Conservation (phyloP, 305 asterid genomes). For the Fraxinus sp. region DNA sequence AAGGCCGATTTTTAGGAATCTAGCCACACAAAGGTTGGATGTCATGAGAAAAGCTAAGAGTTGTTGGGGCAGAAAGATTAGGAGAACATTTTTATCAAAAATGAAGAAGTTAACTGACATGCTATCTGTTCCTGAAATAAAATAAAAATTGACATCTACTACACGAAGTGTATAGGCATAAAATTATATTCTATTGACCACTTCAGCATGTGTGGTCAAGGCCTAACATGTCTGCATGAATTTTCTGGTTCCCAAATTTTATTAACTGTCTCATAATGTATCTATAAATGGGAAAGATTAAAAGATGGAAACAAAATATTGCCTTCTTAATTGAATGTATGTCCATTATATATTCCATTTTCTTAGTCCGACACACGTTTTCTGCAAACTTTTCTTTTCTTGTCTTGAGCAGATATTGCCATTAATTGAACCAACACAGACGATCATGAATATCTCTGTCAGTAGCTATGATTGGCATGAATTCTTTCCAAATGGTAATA, state of each 20-base stretch:
- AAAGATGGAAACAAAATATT: background rate
- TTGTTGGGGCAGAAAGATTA: background rate
- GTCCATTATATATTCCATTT: background rate
- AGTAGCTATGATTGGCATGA: conserved; percentile 93
- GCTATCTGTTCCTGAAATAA: background rate
- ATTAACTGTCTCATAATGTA: background rate
- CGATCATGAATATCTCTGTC: conserved; percentile 66
- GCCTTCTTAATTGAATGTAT: background rate
- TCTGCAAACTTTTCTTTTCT: conserved; percentile 8
- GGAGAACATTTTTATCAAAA: background rate
- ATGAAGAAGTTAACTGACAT: background rate
- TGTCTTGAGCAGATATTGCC: conserved; percentile 73
- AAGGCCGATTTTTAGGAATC: background rate
- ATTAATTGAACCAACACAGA: conserved; percentile 77
- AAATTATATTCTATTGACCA: background rate
- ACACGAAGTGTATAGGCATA: background rate
- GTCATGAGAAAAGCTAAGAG: background rate
- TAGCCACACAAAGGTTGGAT: background rate
- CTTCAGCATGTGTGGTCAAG: background rate
- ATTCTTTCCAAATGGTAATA: conserved; percentile 83
- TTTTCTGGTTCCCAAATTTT: conserved; percentile 1
- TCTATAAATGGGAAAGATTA: background rate
- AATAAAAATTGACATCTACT: background rate
- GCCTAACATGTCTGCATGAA: conserved; percentile 2
- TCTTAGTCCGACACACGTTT: background rate